Evolutionary conservation across 148 eudicot genomes (phyloP).

Genomic region (Cornus florida): DNA sequence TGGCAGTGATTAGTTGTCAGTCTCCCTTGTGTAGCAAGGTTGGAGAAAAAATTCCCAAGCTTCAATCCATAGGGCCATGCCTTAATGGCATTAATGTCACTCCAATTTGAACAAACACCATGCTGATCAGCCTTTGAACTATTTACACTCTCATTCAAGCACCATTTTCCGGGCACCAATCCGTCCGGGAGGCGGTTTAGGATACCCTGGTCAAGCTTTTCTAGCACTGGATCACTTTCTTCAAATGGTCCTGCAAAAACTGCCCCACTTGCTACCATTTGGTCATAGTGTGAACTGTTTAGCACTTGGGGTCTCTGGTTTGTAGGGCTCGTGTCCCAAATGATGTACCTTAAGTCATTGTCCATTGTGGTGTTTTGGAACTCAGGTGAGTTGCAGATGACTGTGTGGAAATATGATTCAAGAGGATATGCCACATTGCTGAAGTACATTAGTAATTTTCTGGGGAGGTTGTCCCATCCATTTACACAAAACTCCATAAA

Average conservation of each 20-base stretch:
- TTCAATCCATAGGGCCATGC: constrained; percentile 25
- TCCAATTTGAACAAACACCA: constrained; percentile 20
- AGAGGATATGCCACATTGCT: constrained; percentile 32
- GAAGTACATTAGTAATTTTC: constrained; percentile 45
- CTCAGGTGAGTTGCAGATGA: constrained; percentile 44
- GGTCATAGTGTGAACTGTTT: neutral
- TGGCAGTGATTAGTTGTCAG: constrained; percentile 10
- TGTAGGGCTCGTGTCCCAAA: neutral
- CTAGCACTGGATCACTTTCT: constrained; percentile 17
- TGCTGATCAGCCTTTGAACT: neutral
- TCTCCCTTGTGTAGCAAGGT: constrained; percentile 3
- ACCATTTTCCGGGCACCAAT: constrained; percentile 38
- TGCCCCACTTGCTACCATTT: constrained; percentile 13
- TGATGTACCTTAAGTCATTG: constrained; percentile 24
- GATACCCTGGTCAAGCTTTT: constrained; percentile 22
- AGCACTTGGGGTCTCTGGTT: neutral
- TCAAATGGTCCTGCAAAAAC: constrained; percentile 28
- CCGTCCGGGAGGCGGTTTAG: constrained; percentile 18
- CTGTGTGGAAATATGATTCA: constrained; percentile 44
- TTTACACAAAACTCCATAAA: constrained; percentile 36
- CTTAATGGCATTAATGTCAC: constrained; percentile 31
- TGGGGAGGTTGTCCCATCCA: constrained; percentile 45
- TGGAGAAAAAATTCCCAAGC: constrained; percentile 14
- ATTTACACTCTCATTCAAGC: constrained; percentile 4
- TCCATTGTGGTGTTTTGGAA: constrained; percentile 35